Base-by-base conservation (phyloP, 257 asterid genomes). In the Capsicum baccatum region DNA sequence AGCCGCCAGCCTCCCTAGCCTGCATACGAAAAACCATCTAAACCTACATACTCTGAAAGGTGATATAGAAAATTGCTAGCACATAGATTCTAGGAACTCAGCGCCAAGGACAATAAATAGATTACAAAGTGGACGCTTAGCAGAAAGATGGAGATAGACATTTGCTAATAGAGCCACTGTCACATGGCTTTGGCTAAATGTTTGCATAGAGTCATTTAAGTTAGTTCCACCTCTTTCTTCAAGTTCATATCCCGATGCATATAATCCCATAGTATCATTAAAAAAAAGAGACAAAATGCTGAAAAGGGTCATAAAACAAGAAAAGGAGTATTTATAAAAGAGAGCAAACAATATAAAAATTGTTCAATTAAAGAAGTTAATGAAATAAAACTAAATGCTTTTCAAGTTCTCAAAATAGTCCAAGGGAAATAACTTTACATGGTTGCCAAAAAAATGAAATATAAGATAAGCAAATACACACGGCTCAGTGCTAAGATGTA, bases 1-100 rank as follows among this genome's bases (percentile, higher is more conserved):
- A 76, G 81, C 47, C 63, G 13, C 81, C 81, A 52, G 81, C 81
- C 63, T 52, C 81, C 81, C 81, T 52, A 76, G 63, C 81, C 81
- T 76, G 81, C 81, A 76, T 54, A 76, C 13, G 48, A 76, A 76
- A 76, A 76, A 76, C 81, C 81, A 52, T 76, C 81, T 76, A 76
- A 76, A 76, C 81, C 81, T 76, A 76, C 64, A 76, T 76, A 57
- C 81, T 54, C 64, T 76, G 81, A 33, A 76, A 52, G 48, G 81
- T 8, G 54, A 76, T 54, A 76, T 26, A 13, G 64, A 37, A 26
- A 76, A 52, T 52, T 76, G 48, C 81, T 76, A 54, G 81, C 21
- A 76, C 47, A 26, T 76, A 76, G 56, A 76, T 50, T 33, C 63
- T 76, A 76, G 81, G 64, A 33, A 76, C 48, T 52, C 50, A 54